Conservation (phyloP, 2,329 filamentous ascomycete species). For the Madurella fahalii region DNA sequence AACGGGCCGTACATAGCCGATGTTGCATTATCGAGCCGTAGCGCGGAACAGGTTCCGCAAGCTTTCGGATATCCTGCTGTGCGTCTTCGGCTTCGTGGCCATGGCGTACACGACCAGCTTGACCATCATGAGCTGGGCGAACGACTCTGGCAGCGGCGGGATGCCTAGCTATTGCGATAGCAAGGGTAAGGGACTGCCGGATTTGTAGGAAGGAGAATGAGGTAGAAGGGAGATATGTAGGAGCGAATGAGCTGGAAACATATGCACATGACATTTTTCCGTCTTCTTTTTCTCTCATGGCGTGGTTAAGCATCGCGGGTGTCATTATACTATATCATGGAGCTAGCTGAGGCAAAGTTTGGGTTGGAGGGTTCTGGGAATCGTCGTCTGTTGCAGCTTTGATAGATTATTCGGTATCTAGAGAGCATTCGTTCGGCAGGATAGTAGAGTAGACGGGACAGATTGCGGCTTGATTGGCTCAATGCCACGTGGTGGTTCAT, state of each 20-base stretch:
- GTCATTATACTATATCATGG: neutral
- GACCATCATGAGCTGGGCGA: conserved; percentile 83
- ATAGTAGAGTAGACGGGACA: neutral
- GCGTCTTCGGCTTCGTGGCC: conserved; percentile 75
- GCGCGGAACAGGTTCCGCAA: conserved; percentile 66
- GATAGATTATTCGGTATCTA: neutral
- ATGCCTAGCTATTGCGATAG: conserved; percentile 53
- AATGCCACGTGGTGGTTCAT: neutral
- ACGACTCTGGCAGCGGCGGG: conserved; percentile 40
- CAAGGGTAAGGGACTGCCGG: conserved; percentile 13
- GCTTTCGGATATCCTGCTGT: conserved; percentile 68
- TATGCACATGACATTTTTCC: neutral
- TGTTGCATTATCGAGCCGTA: conserved; percentile 82
- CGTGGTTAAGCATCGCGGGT: neutral
- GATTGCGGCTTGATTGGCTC: neutral
- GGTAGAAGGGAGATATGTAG: neutral
- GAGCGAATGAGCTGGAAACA: neutral
- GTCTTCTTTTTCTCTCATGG: neutral
- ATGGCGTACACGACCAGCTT: conserved; percentile 90
- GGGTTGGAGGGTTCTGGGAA: neutral
- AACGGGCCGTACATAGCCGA: conserved; percentile 54
- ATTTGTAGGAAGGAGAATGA: neutral
- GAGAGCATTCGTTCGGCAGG: too few species aligned
- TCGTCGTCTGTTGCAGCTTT: neutral
- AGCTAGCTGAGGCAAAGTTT: neutral